Conservation (phyloP, 805 yeast genomes). For the Yamadazyma endophytica region DNA sequence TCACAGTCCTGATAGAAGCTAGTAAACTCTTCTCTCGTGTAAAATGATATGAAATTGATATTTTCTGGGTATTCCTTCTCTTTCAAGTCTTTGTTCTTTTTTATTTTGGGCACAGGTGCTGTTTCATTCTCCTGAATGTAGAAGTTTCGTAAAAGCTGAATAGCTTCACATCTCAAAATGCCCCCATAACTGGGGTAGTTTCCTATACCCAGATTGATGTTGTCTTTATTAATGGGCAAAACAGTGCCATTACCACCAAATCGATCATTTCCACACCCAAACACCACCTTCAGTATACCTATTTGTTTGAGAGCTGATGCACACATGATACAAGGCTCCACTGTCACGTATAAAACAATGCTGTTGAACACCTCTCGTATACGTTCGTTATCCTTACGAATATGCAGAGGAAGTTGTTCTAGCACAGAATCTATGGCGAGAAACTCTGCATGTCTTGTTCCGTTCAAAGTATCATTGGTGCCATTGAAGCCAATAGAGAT, state of each 20-base stretch:
- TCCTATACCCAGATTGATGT: conserved; percentile 12
- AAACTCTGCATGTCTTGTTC: conserved; percentile 92
- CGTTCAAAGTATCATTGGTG: conserved; percentile 80
- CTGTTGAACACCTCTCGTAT: conserved; percentile 40
- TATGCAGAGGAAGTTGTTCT: conserved; percentile 11
- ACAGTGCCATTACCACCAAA: conserved; percentile 97
- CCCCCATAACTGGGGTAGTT: conserved; percentile 70
- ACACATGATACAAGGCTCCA: conserved; percentile 98
- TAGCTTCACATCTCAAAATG: conserved; percentile 73
- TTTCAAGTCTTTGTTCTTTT: conserved; percentile 62
- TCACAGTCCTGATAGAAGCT: conserved; percentile 37
- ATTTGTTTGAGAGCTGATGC: conserved; percentile 86
- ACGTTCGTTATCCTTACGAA: conserved; percentile 8
- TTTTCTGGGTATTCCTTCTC: conserved; percentile 53
- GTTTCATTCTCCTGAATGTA: conserved; percentile 80
- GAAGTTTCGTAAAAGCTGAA: conserved; percentile 73
- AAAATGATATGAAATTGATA: conserved; percentile 51
- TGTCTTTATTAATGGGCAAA: conserved; percentile 38
- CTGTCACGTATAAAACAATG: conserved; percentile 81
- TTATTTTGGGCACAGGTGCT: conserved; percentile 78
- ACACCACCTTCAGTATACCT: conserved; percentile 67
- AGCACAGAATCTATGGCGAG: conserved; percentile 49
- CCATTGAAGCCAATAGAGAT: conserved; percentile 79
- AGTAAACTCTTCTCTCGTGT: conserved; percentile 48
- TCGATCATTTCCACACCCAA: conserved; percentile 92